Percentiles rank a stretch among this genome's conserved stretches.
phyloP scores from a whole-genome alignment of 1,284 basidiomycete species.

The Somion occarium region DNA sequence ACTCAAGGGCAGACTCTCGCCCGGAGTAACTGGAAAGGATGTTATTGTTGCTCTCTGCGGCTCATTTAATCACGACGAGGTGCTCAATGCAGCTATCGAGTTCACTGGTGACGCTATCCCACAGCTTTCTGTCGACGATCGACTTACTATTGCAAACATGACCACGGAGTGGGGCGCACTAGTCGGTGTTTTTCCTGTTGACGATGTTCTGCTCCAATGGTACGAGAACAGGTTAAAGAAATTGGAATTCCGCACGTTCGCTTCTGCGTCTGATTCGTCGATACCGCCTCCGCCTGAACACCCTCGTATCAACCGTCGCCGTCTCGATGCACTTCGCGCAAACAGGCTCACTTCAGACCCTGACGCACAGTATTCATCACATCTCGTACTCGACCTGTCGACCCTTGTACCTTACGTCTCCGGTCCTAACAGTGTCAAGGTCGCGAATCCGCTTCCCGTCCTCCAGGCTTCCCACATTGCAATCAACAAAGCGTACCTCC shows the following conservation, averaged over 20 bases:
- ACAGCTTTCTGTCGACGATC: constrained; percentile 83
- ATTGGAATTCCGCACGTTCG: constrained; percentile 79
- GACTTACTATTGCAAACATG: constrained; percentile 97
- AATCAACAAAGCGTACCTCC: constrained; percentile 98
- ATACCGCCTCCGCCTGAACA: constrained; percentile 77
- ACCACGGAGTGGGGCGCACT: constrained; percentile 99
- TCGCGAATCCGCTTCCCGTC: constrained; percentile 85
- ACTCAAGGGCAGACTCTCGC: constrained; percentile 75
- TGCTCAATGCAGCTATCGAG: constrained; percentile 97
- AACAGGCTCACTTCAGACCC: constrained; percentile 66
- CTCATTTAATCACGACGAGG: constrained; percentile 96
- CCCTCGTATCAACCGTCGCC: constrained; percentile 78
- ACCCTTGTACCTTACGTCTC: constrained; percentile 95
- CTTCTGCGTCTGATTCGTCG: constrained; percentile 38
- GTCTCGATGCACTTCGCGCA: constrained; percentile 65
- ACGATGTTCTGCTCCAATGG: constrained; percentile 81
- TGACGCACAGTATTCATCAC: constrained; percentile 82
- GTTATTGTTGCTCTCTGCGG: constrained; percentile 98
- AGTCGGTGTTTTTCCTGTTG: constrained; percentile 93
- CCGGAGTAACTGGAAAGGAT: constrained; percentile 97
- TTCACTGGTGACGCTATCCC: constrained; percentile 93
- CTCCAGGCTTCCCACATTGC: constrained; percentile 73
- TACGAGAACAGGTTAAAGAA: constrained; percentile 80
- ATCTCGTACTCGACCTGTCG: constrained; percentile 89
- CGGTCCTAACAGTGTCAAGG: constrained; percentile 96